Base-by-base conservation (phyloP, 2,329 filamentous ascomycete species). In the Venturia aucupariae region DNA sequence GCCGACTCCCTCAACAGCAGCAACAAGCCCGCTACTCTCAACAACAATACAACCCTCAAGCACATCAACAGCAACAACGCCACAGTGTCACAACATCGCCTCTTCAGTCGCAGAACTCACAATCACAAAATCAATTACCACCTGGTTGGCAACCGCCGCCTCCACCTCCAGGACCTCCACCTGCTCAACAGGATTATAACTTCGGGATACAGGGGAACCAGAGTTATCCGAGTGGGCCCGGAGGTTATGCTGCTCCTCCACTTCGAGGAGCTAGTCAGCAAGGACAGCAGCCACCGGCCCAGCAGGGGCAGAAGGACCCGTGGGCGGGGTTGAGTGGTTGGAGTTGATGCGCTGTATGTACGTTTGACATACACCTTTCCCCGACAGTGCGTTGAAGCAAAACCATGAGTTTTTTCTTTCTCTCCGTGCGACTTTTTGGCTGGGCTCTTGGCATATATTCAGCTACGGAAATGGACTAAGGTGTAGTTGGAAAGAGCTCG, bases 81-180 rank as follows among this genome's bases (percentile, higher is more conserved):
- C 59, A 60, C 11, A 60, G 59, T 22, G 22, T 32, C 6, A 44
- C 38, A 13, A 35, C 30, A n/a, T 57, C 51, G n/a, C 51, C 51
- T 19, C 51, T 3, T 35, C 51, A 57, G 30, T 57, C 51, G 5
- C 51, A 38, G 24, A 57, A 35, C 24, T 41, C 62, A 10, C 63
- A 65, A 17, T 11, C 46, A 27, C 46, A 51, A 51, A 51, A 51
- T 10, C 75, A 76, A 67, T 75, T 87, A 63, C 85, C 85, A 15
- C 81, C 84, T 62, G 86, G 86, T 4, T 89, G 87, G 71, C 80
- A 88, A 32, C 86, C 85, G 0, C 86, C 86, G 22, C 86, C 86
- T 3, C 86, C 86, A 13, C 86, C 86, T 0, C 86, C 86, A 1
- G 84, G 84, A 2, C 85, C 84, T 6, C 85, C 86, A 60, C 82